A percentile compares a stretch with the other conserved stretches of the same genome.
These are phyloP conservation scores for Salpingoeca rosetta DNA, from an alignment of 78 protist genomes.

Conservation along the genomic window DNA sequence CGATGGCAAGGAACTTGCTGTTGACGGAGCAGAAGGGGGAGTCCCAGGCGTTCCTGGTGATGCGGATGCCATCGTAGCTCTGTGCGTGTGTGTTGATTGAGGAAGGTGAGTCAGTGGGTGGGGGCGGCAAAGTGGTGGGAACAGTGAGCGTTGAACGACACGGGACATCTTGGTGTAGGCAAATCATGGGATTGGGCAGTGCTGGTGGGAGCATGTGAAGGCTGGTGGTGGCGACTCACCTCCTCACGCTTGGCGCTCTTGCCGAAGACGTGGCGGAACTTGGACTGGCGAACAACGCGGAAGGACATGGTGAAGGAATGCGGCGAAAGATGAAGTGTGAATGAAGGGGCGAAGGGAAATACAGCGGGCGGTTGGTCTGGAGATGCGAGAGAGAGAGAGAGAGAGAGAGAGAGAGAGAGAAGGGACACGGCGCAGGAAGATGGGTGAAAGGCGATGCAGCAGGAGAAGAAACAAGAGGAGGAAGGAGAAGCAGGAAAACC, in stretches of 20 bases:
- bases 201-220: no score
- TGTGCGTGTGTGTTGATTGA: no score
- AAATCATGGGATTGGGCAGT: no score
- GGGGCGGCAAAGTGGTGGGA: no score
- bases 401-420: neutral
- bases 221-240: neutral
- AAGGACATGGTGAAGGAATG: slow-evolving; percentile 14
- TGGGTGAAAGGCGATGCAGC: neutral
- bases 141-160: no score
- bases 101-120: no score
- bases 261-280: slow-evolving; percentile 89
- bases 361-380: neutral
- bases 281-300: slow-evolving; percentile 67
- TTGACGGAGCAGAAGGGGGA: slow-evolving; percentile 65
- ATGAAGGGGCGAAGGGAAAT: neutral
- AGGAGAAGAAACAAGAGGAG: neutral
- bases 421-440: neutral
- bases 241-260: slow-evolving; percentile 51
- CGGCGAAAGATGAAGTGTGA: neutral
- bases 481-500: no score
- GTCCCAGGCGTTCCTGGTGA: slow-evolving; percentile 75
- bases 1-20: slow-evolving; percentile 68
- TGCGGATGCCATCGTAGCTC: slow-evolving; percentile 55
- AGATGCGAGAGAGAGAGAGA: no score
- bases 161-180: no score